Evolutionary conservation across 805 yeast genomes (phyloP).

Genomic region (Wickerhamomyces strasburgensis): DNA sequence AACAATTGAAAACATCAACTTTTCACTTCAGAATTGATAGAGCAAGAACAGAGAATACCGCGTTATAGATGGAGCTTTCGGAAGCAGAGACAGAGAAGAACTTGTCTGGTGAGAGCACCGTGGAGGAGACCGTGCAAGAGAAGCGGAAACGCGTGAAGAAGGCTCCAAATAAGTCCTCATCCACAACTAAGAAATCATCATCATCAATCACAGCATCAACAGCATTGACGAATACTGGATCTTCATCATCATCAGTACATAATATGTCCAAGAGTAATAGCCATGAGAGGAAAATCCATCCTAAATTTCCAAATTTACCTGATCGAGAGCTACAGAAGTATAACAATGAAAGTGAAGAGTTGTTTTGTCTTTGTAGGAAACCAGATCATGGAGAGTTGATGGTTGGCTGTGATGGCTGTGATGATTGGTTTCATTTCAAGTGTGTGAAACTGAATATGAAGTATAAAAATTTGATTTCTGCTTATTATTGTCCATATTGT

Average conservation of each 20-base stretch:
- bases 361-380: conserved; percentile 72
- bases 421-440: conserved; percentile 87
- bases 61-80: conserved; percentile 2
- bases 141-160: background rate
- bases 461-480: conserved; percentile 51
- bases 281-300: conserved; percentile 4
- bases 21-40: background rate
- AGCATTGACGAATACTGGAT: conserved; percentile 18
- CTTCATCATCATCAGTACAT: too few relatives aligned
- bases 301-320: conserved; percentile 27
- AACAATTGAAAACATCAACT: too few relatives aligned
- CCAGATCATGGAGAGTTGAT: conserved; percentile 78
- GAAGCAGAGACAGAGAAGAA: conserved; percentile 5
- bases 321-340: conserved; percentile 27
- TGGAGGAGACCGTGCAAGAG: conserved; percentile 3
- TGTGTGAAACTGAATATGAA: conserved; percentile 59
- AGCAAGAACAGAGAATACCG: conserved; percentile 1
- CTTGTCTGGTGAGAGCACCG: conserved; percentile 1
- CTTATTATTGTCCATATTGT: conserved; percentile 73
- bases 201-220: background rate
- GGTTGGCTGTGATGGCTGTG: conserved; percentile 96
- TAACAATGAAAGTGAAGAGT: conserved; percentile 51
- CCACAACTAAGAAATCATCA: conserved; percentile 2
- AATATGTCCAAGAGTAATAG: background rate
- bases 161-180: too few relatives aligned